Base-by-base conservation (phyloP, 129 eudicot genomes). In the Flaveria ramosissima region DNA sequence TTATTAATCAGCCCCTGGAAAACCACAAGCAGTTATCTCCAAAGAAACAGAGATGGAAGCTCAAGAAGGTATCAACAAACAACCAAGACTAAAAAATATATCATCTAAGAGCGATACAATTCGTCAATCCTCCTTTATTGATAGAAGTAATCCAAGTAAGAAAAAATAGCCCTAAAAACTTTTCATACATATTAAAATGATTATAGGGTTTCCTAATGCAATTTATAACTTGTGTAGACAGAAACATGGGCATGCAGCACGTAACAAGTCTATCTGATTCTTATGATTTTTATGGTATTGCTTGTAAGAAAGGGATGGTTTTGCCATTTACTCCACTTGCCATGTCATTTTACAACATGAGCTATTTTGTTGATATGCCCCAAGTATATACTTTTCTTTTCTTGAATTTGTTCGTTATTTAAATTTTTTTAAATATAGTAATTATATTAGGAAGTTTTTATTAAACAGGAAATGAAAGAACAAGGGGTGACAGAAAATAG, bases 401-500 rank as follows among this genome's bases (percentile, higher is more conserved):
- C 30, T 20, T 50, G 41, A 53, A 45, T 12, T 52, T 15, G 23
- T n/a, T 50, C 7, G 9, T 2, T 10, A 41, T 64, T 71, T 71
- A 53, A 51, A 32, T 23, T 39, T 77, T 26, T 63, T 4, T 0
- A 63, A 63, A 50, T 17, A 47, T 9, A 46, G 6, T 47, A 11
- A 13, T 63, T 20, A 3, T 9, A 14, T 62, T 7, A 12, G 30
- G 43, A 51, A 0, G 4, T 23, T 23, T 42, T 17, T 32, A 65
- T 56, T 56, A 70, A 43, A 50, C 76, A 93, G 98, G 98, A 87
- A 83, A 88, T 90, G 95, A 90, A 71, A 68, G 90, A 83, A 61
- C 87, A 91, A 78, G 98, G 97, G 43, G 90, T 85, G 19, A 74
- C 68, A 7, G 98, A 89, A 79, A 92, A 87, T 10, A 87, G 84